Percentiles rank a stretch among this genome's conserved stretches.
Evolutionary conservation across 164 flowering plant genomes (phyloP).

Genomic region (Magnolia kwangsiensis): DNA sequence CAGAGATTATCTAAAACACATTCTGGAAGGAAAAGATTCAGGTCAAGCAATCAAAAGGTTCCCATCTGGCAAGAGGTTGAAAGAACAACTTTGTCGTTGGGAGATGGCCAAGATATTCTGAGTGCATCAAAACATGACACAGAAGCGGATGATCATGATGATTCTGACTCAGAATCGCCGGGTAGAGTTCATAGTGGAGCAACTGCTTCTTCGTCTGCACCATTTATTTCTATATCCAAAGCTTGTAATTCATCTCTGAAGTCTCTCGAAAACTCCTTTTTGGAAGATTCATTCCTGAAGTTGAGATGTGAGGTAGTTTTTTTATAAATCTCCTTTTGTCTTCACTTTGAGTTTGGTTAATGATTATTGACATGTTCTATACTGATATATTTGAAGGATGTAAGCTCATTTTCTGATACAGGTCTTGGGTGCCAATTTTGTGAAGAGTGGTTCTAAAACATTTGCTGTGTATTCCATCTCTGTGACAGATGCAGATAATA

Average conservation of each 20-base stretch:
- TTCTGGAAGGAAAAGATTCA: slow-evolving; percentile 59
- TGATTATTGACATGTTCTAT: slow-evolving; percentile 14
- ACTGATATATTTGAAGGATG: slow-evolving; percentile 17
- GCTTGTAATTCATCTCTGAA: slow-evolving; percentile 31
- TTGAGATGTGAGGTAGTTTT: slow-evolving; percentile 84
- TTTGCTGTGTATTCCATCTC: slow-evolving; percentile 96
- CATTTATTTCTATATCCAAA: slow-evolving; percentile 37
- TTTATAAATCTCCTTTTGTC: slow-evolving; percentile 1
- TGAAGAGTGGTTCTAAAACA: slow-evolving; percentile 79
- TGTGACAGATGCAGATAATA: slow-evolving; percentile 75
- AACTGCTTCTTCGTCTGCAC: slow-evolving; percentile 68
- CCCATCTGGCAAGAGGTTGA: slow-evolving; percentile 84
- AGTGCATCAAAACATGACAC: slow-evolving; percentile 35
- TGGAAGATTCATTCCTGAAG: slow-evolving; percentile 73
- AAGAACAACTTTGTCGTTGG: slow-evolving; percentile 76
- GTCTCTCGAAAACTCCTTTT: slow-evolving; percentile 37
- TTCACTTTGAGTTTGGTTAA: slow-evolving; percentile 10
- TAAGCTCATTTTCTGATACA: slow-evolving; percentile 38
- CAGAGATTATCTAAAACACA: slow-evolving; percentile 38
- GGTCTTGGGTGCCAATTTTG: slow-evolving; percentile 96
- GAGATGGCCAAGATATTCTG: slow-evolving; percentile 81
- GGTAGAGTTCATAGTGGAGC: slow-evolving; percentile 70
- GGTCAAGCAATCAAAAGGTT: slow-evolving; percentile 44
- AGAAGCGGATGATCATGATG: slow-evolving; percentile 68
- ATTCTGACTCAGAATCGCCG: slow-evolving; percentile 58